A percentile compares a stretch with the other conserved stretches of the same genome.
Evolutionary conservation across 495 filamentous ascomycete genomes (phyloP).

Genomic region (Penicillium coprophilum): DNA sequence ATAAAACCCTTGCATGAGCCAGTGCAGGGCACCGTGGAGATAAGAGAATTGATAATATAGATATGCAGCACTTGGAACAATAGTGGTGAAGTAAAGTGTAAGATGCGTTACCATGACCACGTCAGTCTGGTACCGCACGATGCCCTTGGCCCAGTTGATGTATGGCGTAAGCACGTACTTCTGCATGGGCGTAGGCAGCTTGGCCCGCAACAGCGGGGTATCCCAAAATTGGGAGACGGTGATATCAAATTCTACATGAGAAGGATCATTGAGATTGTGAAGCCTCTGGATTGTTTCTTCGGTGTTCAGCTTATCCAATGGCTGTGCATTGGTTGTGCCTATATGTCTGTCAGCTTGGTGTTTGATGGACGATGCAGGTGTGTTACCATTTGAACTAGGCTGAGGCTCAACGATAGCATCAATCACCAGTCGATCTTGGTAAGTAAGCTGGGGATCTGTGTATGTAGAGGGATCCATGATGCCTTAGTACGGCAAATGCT

Average conservation of each 20-base stretch:
- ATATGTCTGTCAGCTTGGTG: constrained; percentile 16
- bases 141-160: constrained; percentile 47
- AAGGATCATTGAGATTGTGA: constrained; percentile 53
- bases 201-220: constrained; percentile 34
- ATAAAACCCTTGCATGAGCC: constrained; percentile 60
- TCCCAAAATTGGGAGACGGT: constrained; percentile 57
- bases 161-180: constrained; percentile 56
- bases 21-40: constrained; percentile 62
- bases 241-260: constrained; percentile 47
- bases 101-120: constrained; percentile 78
- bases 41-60: constrained; percentile 66
- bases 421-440: constrained; percentile 51
- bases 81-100: constrained; percentile 65
- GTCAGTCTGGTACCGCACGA: constrained; percentile 62
- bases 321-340: constrained; percentile 20
- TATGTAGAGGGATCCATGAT: constrained; percentile 40
- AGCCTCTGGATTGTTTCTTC: constrained; percentile 42
- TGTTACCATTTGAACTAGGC: constrained; percentile 20
- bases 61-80: constrained; percentile 62
- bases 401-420: constrained; percentile 43
- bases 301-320: constrained; percentile 17
- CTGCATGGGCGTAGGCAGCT: constrained; percentile 39
- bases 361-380: constrained; percentile 14
- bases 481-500: neutral
- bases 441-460: constrained; percentile 50